These are phyloP conservation scores for Guillardia theta DNA, from an alignment of 78 protist species.

Conservation along the genomic window DNA sequence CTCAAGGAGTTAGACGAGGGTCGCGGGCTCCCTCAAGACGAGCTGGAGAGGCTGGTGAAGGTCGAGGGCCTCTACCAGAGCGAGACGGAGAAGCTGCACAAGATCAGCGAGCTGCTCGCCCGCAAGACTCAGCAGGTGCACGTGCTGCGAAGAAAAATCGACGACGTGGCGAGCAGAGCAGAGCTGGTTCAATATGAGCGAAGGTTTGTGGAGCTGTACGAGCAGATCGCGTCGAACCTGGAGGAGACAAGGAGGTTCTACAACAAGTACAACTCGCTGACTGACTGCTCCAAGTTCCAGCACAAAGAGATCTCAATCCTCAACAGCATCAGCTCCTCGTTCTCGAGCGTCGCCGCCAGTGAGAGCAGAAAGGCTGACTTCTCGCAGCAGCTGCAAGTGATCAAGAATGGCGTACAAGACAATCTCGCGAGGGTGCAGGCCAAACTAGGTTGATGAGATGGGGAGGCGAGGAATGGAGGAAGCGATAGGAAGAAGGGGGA, in stretches of 20 bases:
- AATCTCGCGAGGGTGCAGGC: no score
- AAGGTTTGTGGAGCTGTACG: constrained; percentile 56
- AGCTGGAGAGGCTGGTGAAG: not conserved
- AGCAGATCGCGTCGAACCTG: constrained; percentile 60
- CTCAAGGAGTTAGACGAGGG: not conserved
- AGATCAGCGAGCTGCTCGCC: constrained; percentile 49
- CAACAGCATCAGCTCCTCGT: not conserved
- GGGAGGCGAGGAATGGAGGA: no score
- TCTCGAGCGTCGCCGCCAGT: no score
- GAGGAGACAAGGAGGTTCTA: constrained; percentile 83
- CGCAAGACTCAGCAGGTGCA: constrained; percentile 33
- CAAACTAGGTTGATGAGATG: no score
- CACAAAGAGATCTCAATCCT: constrained; percentile 59
- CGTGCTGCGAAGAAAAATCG: not conserved
- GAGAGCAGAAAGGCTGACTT: no score
- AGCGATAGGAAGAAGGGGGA: no score
- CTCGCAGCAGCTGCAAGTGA: no score
- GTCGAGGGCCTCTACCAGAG: constrained; percentile 54
- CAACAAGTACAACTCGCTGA: constrained; percentile 74
- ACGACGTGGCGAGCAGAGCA: not conserved
- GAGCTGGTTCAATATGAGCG: constrained; percentile 91
- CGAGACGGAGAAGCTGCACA: constrained; percentile 50
- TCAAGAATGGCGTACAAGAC: no score
- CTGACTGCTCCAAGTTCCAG: constrained; percentile 53
- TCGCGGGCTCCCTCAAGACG: not conserved